Conservation (phyloP, 192 early-diverging fungal species). For the Podila epicladia region DNA sequence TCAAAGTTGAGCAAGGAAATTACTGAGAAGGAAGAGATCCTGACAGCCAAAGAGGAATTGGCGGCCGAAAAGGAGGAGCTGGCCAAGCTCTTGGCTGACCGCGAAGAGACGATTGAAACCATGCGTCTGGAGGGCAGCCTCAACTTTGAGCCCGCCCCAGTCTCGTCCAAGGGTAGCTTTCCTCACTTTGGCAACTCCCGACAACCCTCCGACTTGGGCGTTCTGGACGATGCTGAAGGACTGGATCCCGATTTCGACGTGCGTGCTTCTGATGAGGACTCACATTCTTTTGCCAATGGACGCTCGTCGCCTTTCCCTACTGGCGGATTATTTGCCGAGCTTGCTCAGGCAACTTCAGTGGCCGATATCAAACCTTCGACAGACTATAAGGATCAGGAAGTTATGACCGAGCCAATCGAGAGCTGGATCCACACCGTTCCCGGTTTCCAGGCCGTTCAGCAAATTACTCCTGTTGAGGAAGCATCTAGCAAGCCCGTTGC, state of each 20-base stretch:
- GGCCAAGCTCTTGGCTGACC: conserved; percentile 61
- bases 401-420: conserved; percentile 43
- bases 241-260: conserved; percentile 28
- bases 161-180: conserved; percentile 14
- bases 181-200: conserved; percentile 2
- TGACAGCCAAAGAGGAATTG: conserved; percentile 43
- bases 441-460: conserved; percentile 2
- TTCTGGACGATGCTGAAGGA: not conserved
- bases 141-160: conserved; percentile 11
- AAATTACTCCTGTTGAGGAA: not conserved
- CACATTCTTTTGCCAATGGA: conserved; percentile 25
- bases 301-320: conserved; percentile 39
- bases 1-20: conserved; percentile 43
- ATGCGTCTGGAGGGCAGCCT: conserved; percentile 56
- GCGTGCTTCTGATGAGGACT: conserved; percentile 20
- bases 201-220: conserved; percentile 11
- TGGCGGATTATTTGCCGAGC: conserved; percentile 30
- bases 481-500: not conserved
- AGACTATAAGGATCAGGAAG: conserved; percentile 40
- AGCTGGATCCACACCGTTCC: conserved; percentile 47
- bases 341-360: conserved; percentile 31
- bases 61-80: conserved; percentile 55
- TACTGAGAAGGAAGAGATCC: conserved; percentile 43
- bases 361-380: conserved; percentile 5
- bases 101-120: conserved; percentile 66